Conservation (phyloP, 2,329 filamentous ascomycete genomes). For the Ophiocordyceps camponoti-rufipedis region DNA sequence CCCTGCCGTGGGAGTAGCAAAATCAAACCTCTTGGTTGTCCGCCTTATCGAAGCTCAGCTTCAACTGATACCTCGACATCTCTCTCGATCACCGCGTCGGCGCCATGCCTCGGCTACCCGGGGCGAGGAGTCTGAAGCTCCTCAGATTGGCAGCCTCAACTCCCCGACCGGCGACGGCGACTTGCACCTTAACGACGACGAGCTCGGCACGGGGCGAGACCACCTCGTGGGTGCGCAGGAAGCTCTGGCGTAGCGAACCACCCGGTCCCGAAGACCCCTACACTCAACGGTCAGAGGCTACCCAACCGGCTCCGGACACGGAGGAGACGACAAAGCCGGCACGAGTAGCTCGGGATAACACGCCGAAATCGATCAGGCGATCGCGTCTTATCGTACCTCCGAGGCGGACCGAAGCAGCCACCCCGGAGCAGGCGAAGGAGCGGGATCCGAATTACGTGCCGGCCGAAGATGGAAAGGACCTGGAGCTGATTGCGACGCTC, state of each 20-base stretch:
- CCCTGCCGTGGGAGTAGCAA: neutral
- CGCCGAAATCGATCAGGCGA: slow-evolving; percentile 9
- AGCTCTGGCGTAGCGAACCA: slow-evolving; percentile 21
- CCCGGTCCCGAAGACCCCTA: slow-evolving; percentile 21
- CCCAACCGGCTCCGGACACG: slow-evolving; percentile 10
- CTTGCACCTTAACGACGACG: slow-evolving; percentile 17
- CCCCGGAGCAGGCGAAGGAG: slow-evolving; percentile 13
- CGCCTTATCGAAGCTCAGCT: no score
- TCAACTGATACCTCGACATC: neutral
- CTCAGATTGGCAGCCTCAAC: slow-evolving; percentile 10
- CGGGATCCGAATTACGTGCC: slow-evolving; percentile 24
- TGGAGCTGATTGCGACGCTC: slow-evolving; percentile 28
- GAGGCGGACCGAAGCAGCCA: slow-evolving; percentile 13
- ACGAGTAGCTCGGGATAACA: slow-evolving; percentile 2
- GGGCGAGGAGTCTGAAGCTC: slow-evolving; percentile 15
- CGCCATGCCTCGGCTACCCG: slow-evolving; percentile 24
- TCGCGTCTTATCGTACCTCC: slow-evolving; percentile 16
- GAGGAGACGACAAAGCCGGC: slow-evolving; percentile 6
- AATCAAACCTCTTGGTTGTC: no score
- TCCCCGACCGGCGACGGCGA: slow-evolving; percentile 6
- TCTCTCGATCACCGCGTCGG: neutral
- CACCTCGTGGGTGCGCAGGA: slow-evolving; percentile 19
- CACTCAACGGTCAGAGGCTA: slow-evolving; percentile 13
- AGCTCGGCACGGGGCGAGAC: slow-evolving; percentile 12
- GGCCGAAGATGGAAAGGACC: slow-evolving; percentile 23